Conservation (phyloP, 495 filamentous ascomycete genomes). For the Aspergillus mulundensis region DNA sequence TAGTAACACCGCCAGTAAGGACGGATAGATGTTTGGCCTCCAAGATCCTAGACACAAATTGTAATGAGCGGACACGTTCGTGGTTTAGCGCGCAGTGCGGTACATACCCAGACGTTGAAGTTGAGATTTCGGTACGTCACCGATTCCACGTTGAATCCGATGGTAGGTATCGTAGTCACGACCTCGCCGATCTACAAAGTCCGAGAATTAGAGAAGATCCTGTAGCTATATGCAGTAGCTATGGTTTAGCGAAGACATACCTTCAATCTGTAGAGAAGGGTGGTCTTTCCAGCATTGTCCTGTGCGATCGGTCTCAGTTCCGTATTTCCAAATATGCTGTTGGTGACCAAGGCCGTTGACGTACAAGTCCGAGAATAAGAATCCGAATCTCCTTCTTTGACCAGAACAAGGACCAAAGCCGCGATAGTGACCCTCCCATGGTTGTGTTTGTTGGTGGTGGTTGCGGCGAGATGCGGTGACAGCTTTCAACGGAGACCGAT, state of each 20-base stretch:
- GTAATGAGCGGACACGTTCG: constrained; percentile 5
- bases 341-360: constrained; percentile 18
- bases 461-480: constrained; percentile 2
- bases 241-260: constrained; percentile 41
- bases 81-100: background rate
- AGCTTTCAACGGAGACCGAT: background rate
- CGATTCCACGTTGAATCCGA: constrained; percentile 98
- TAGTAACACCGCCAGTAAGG: constrained; percentile 99
- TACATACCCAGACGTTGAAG: constrained; percentile 91
- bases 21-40: constrained; percentile 92
- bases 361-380: constrained; percentile 89
- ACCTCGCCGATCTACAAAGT: constrained; percentile 84
- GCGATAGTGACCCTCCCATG: constrained; percentile 82
- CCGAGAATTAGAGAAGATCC: constrained; percentile 18
- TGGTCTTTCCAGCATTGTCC: constrained; percentile 99
- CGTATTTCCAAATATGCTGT: background rate
- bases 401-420: constrained; percentile 73
- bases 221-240: background rate
- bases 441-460: constrained; percentile 16
- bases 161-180: constrained; percentile 97
- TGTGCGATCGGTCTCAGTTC: constrained; percentile 34
- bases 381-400: constrained; percentile 97
- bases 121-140: constrained; percentile 97
- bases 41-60: constrained; percentile 65
- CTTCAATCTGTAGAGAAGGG: constrained; percentile 92